Base-by-base conservation (phyloP, 306 rosid species). In the Vachellia pachyceras region DNA sequence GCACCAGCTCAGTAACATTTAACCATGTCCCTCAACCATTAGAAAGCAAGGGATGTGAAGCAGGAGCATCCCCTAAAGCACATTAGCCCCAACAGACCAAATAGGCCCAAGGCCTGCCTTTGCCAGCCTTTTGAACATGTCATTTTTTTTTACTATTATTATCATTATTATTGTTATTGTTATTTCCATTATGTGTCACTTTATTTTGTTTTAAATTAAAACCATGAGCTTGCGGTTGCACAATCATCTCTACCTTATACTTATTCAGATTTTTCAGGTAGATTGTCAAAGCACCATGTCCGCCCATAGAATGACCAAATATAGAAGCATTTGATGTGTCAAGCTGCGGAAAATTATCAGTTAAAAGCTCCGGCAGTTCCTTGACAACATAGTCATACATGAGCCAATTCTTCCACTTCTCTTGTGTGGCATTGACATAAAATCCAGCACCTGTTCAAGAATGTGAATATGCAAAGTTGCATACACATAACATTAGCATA, bases 221-320 rank as follows among this genome's bases (percentile, higher is more conserved):
- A 49, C 49, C 25, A 45, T 45, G 58, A 61, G 25, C 50, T 67
- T 72, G 64, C 67, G 41, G 82, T 68, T 44, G 40, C 66, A 80
- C 81, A 45, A 37, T 25, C 41, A 60, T 15, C 39, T 71, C 57
- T 76, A 92, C 99, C 99, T 95, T 95, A 82, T 93, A 95, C 68
- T 95, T 95, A 81, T 91, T 94, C 72, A 83, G 77, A 80, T 95
- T 95, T 85, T 84, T 95, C 77, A 93, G 89, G 91, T 89, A 95
- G 82, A 95, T 89, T 47, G 95, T 93, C 44, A 95, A 74, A 85
- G 99, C 97, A 77, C 99, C 97, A 82, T 95, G 97, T 15, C 99
- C 97, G 11, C 99, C 99, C 99, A 95, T 95, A 69, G 99, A 95
- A 80, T 95, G 99, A 63, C 99, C 99, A 87, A 54, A 91, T 82